Evolutionary conservation across 768 basidiomycete species (phyloP).

Genomic region (Phanerodontia chrysosporium): DNA sequence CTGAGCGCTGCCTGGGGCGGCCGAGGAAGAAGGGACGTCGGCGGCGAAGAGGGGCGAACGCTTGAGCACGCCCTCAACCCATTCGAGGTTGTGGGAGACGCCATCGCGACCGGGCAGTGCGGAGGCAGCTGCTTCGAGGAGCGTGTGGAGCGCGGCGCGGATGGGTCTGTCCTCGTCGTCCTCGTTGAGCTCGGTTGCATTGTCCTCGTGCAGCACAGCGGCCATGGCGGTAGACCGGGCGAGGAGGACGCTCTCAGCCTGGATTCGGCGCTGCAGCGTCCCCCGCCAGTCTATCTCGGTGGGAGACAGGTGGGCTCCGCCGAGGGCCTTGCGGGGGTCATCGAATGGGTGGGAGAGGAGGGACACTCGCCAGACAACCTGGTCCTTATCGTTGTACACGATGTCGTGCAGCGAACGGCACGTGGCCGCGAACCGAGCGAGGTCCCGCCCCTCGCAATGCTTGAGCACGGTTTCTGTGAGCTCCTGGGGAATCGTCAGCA

Average conservation of each 20-base stretch:
- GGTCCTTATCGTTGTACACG: conserved; percentile 47
- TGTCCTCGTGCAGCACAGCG: conserved; percentile 4
- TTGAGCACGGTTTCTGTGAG: conserved; percentile 53
- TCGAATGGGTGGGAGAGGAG: conserved; percentile 61
- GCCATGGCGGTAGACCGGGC: background rate
- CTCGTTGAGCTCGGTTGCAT: background rate
- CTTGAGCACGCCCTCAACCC: conserved; percentile 41
- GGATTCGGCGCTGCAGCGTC: conserved; percentile 38
- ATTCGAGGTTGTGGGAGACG: conserved; percentile 38
- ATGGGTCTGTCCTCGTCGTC: conserved; percentile 6
- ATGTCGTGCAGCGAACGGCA: conserved; percentile 45
- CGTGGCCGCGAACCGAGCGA: conserved; percentile 55
- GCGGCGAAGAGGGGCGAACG: conserved; percentile 23
- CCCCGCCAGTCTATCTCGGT: conserved; percentile 30
- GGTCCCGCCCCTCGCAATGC: conserved; percentile 51
- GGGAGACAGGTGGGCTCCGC: background rate
- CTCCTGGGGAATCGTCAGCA: conserved; percentile 46
- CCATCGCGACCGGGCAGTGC: conserved; percentile 8
- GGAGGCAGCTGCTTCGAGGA: conserved; percentile 29
- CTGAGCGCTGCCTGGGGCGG: conserved; percentile 13
- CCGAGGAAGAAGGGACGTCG: background rate
- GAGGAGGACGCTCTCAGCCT: conserved; percentile 31
- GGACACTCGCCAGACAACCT: conserved; percentile 65
- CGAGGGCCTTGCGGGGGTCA: conserved; percentile 43
- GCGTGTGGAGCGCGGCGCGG: conserved; percentile 31